phyloP scores from a whole-genome alignment of 805 yeast genomes.

The Candida pseudofarinosa region DNA sequence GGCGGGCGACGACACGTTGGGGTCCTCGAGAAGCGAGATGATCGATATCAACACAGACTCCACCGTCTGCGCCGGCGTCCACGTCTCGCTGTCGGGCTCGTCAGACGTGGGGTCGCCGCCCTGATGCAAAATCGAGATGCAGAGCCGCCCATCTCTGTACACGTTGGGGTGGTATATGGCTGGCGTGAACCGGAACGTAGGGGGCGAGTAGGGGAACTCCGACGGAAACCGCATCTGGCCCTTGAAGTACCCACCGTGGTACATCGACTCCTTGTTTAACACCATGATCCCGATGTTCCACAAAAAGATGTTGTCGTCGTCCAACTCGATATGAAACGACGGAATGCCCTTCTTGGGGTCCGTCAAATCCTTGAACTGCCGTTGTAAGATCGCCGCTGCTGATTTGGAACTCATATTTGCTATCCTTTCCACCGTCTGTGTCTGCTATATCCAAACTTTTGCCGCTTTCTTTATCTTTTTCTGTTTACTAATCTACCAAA shows the following conservation, averaged over 20 bases:
- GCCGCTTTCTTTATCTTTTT: not conserved
- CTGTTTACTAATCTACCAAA: not conserved
- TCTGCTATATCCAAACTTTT: no score
- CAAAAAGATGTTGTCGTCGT: constrained; percentile 52
- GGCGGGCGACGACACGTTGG: constrained; percentile 90
- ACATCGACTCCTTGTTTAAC: constrained; percentile 80
- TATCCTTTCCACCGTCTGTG: not conserved
- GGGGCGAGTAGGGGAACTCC: constrained; percentile 91
- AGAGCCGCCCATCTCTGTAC: constrained; percentile 86
- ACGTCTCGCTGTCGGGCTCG: constrained; percentile 89
- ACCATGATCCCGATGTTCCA: constrained; percentile 94
- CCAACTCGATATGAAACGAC: constrained; percentile 60
- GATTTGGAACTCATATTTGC: constrained; percentile 44
- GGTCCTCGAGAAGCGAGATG: constrained; percentile 87
- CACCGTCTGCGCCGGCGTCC: constrained; percentile 92
- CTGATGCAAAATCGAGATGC: constrained; percentile 89
- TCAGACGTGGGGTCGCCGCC: constrained; percentile 88
- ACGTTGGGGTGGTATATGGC: constrained; percentile 95
- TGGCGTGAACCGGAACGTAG: constrained; percentile 87
- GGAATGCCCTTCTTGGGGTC: constrained; percentile 77
- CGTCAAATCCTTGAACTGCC: constrained; percentile 90
- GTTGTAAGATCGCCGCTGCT: constrained; percentile 82
- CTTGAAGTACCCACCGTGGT: constrained; percentile 91
- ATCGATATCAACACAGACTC: constrained; percentile 88
- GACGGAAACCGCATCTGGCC: constrained; percentile 92